Evolutionary conservation across 202 grass and related monocot species (phyloP).

Genomic region (Miscanthus sacchariflorus): DNA sequence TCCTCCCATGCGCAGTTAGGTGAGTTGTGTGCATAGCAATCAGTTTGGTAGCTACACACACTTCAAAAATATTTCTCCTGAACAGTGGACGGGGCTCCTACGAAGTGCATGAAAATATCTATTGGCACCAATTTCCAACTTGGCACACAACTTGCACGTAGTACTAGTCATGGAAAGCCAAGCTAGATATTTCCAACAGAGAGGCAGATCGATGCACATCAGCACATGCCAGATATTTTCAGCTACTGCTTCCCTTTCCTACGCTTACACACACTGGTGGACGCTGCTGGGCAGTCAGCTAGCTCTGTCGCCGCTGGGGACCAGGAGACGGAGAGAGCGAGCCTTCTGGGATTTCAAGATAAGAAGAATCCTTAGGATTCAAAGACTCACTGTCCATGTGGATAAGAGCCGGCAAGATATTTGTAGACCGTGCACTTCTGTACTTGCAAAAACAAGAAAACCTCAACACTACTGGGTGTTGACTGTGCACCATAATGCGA

Average conservation of each 20-base stretch:
- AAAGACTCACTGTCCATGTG: neutral
- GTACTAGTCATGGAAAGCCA: neutral
- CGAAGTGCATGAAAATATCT: slow-evolving; percentile 9
- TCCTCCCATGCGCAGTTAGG: too few relatives aligned
- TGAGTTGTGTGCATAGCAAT: neutral
- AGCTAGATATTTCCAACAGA: neutral
- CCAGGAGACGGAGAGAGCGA: neutral
- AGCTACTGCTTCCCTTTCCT: neutral
- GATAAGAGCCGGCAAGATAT: neutral
- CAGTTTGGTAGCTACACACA: neutral
- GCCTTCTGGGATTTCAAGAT: neutral
- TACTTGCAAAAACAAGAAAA: neutral
- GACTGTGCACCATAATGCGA: neutral
- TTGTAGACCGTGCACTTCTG: neutral
- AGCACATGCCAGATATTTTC: neutral
- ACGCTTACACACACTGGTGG: neutral
- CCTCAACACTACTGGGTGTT: neutral
- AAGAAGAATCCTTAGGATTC: neutral
- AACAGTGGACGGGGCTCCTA: neutral
- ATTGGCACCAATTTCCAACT: neutral
- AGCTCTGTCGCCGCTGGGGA: neutral
- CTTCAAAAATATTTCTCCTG: neutral
- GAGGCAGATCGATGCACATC: neutral
- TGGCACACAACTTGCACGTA: neutral
- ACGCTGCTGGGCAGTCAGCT: neutral